phyloP scores from a whole-genome alignment of 192 early-diverging fungal species.

The Thamnidium elegans region DNA sequence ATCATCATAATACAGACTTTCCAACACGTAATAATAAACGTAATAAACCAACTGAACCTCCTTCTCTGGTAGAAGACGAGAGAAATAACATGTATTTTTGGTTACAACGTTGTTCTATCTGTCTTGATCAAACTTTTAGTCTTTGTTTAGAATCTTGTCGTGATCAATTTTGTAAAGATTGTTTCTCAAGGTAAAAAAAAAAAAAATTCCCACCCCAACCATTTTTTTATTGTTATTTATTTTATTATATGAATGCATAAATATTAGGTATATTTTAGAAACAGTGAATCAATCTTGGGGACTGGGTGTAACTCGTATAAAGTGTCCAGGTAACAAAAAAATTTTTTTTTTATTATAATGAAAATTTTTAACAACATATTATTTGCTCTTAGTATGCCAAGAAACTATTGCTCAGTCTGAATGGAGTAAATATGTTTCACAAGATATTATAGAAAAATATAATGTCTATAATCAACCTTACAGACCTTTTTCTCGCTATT shows the following conservation, averaged over 20 bases:
- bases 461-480: slow-evolving; percentile 56
- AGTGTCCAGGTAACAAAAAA: slow-evolving; percentile 43
- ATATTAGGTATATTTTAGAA: slow-evolving; percentile 48
- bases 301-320: slow-evolving; percentile 49
- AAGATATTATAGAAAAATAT: slow-evolving; percentile 41
- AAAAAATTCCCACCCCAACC: neutral
- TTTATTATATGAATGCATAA: neutral
- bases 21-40: slow-evolving; percentile 1
- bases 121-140: slow-evolving; percentile 32
- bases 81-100: slow-evolving; percentile 35
- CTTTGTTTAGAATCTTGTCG: slow-evolving; percentile 34
- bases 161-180: slow-evolving; percentile 38
- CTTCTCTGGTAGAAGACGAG: slow-evolving; percentile 14
- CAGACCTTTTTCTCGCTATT: slow-evolving; percentile 49
- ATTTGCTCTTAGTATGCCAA: slow-evolving; percentile 41
- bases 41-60: neutral
- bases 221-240: neutral
- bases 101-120: slow-evolving; percentile 37
- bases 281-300: slow-evolving; percentile 59
- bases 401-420: slow-evolving; percentile 47
- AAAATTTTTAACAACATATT: neutral
- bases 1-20: slow-evolving; percentile 6
- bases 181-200: slow-evolving; percentile 30
- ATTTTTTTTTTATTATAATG: neutral
- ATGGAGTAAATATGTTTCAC: slow-evolving; percentile 58